phyloP scores from a whole-genome alignment of 139 green algal genomes.

The Parachlorella kessleri region DNA sequence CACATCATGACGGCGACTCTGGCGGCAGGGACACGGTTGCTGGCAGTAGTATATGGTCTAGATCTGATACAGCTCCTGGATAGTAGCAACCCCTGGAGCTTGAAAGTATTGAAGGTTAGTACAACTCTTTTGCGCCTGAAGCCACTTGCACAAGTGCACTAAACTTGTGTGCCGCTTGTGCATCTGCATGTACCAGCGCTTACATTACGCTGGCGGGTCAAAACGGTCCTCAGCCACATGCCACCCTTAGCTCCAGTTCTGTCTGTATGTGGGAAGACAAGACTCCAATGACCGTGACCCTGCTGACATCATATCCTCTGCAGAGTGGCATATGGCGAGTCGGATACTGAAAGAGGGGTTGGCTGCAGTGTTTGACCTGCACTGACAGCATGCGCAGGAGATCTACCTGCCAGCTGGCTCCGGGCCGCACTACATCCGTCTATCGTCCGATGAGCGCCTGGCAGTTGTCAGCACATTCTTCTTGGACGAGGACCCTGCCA shows the following conservation, averaged over 20 bases:
- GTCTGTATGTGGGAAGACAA: neutral
- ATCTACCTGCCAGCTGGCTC: neutral
- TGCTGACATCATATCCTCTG: neutral
- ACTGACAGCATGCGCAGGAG: too few relatives aligned
- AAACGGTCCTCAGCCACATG: neutral
- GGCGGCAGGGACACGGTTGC: neutral
- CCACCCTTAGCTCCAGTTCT: neutral
- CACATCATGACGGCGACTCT: neutral
- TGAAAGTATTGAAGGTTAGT: neutral
- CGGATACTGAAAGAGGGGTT: too few relatives aligned
- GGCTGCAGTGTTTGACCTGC: too few relatives aligned
- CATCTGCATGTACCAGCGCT: too few relatives aligned
- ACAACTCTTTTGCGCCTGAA: neutral
- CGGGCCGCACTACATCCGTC: neutral
- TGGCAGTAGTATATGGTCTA: neutral
- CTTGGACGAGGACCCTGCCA: neutral
- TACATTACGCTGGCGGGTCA: too few relatives aligned
- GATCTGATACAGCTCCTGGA: neutral
- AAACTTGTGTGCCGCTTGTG: too few relatives aligned
- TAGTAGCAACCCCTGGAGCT: neutral
- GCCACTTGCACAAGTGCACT: too few relatives aligned
- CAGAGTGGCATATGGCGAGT: too few relatives aligned
- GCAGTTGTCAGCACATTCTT: conserved; percentile 2
- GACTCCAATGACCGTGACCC: neutral
- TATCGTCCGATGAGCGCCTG: neutral